Evolutionary conservation across 208 protist species (phyloP).

Genomic region (Wallacemonas rigidus): DNA sequence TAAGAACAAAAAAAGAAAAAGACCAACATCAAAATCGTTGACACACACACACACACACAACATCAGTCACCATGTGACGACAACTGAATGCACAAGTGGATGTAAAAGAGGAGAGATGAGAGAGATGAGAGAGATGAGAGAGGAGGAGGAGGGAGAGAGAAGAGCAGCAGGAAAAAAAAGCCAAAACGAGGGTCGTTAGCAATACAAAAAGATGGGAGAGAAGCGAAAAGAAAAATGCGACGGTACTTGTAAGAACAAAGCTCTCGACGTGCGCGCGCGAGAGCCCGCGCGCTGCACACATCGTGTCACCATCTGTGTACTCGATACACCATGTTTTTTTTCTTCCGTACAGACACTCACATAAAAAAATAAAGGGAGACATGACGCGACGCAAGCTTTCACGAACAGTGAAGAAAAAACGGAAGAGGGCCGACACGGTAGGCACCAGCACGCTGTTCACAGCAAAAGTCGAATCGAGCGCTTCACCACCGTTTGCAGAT

Average conservation of each 20-base stretch:
- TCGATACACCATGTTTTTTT: no score
- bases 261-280: not conserved
- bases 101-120: conserved; percentile 2
- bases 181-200: not conserved
- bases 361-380: no score
- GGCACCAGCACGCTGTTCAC: no score
- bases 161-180: conserved; percentile 17
- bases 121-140: conserved; percentile 10
- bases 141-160: conserved; percentile 10
- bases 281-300: not conserved
- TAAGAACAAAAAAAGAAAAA: conserved; percentile 5
- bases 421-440: no score
- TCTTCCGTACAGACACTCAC: no score
- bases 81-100: not conserved
- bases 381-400: no score
- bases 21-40: conserved; percentile 1
- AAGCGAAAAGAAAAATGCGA: conserved; percentile 18
- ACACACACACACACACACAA: not conserved
- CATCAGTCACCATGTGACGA: not conserved
- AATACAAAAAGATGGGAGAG: conserved; percentile 21
- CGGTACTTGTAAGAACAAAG: not conserved
- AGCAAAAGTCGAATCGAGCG: no score
- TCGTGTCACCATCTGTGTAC: no score
- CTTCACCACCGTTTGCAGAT: no score
- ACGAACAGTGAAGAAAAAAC: no score